Percentiles rank a stretch among this genome's conserved stretches.
These are phyloP conservation scores for Hypoxylon fragiforme DNA, from an alignment of 495 filamentous ascomycete genomes.

Conservation along the genomic window DNA sequence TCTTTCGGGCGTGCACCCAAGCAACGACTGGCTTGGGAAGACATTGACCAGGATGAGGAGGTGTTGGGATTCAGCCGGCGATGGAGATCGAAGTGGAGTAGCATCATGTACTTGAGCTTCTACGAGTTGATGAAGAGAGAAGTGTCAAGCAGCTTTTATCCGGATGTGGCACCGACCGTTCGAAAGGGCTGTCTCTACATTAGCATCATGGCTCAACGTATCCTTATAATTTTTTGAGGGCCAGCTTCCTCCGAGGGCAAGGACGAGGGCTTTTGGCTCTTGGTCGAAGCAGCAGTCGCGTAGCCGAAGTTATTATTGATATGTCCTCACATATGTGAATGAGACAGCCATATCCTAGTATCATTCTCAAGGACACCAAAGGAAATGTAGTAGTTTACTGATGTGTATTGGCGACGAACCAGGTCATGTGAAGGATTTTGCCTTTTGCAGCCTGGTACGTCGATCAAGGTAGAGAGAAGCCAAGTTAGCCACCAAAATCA, in stretches of 20 bases:
- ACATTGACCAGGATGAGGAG: slow-evolving; percentile 31
- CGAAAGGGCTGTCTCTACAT: slow-evolving; percentile 13
- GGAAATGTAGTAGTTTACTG: slow-evolving; percentile 25
- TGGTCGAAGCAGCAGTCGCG: slow-evolving; percentile 15
- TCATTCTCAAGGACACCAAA: slow-evolving; percentile 21
- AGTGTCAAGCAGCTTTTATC: slow-evolving; percentile 27
- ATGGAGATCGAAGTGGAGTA: slow-evolving; percentile 15
- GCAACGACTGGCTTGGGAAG: slow-evolving; percentile 28
- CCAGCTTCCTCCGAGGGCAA: slow-evolving; percentile 7
- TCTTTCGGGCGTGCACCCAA: slow-evolving; percentile 30
- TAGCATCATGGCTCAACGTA: slow-evolving; percentile 6
- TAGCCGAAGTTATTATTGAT: slow-evolving; percentile 5
- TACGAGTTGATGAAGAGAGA: slow-evolving; percentile 20
- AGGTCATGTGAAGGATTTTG: neutral
- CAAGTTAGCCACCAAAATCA: neutral
- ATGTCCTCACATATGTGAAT: slow-evolving; percentile 19
- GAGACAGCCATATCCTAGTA: slow-evolving; percentile 26
- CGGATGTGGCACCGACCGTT: slow-evolving; percentile 16
- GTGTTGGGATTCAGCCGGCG: slow-evolving; percentile 33
- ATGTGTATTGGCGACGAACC: neutral
- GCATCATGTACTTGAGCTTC: slow-evolving; percentile 21
- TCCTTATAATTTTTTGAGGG: neutral
- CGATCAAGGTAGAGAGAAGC: neutral
- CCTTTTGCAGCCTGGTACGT: neutral
- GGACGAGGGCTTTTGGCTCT: slow-evolving; percentile 11